These are phyloP conservation scores for Pseudoscleropodium purum DNA, from an alignment of 225 moss, liverwort and hornwort species.

Conservation along the genomic window DNA sequence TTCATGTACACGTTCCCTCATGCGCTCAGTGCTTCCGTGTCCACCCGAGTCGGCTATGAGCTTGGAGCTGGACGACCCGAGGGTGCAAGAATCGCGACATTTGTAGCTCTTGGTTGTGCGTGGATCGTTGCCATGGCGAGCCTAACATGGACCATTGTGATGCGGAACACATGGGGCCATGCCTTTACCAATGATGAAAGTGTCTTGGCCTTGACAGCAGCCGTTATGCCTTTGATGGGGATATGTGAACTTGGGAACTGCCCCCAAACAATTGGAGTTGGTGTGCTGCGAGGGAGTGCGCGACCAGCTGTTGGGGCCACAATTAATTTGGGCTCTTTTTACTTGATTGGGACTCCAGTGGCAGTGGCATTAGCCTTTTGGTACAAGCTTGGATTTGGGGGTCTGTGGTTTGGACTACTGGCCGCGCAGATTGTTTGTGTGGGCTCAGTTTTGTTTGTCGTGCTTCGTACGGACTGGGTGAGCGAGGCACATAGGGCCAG, in stretches of 20 bases:
- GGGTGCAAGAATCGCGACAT: slow-evolving; percentile 41
- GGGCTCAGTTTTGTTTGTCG: slow-evolving; percentile 58
- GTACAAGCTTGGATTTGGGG: slow-evolving; percentile 69
- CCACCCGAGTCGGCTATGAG: slow-evolving; percentile 71
- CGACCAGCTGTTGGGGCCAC: slow-evolving; percentile 69
- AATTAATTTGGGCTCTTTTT: slow-evolving; percentile 71
- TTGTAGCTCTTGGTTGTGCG: slow-evolving; percentile 55
- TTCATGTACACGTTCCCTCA: slow-evolving; percentile 78
- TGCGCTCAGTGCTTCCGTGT: slow-evolving; percentile 65
- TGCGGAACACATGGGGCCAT: slow-evolving; percentile 67
- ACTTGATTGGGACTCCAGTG: slow-evolving; percentile 71
- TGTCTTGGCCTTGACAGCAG: slow-evolving; percentile 58
- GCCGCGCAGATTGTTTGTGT: slow-evolving; percentile 75
- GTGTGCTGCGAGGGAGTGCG: slow-evolving; percentile 71
- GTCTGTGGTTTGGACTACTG: slow-evolving; percentile 78
- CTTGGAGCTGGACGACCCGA: slow-evolving; percentile 62
- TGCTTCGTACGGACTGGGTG: slow-evolving; percentile 60
- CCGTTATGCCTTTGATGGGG: slow-evolving; percentile 77
- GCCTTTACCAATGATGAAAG: slow-evolving; percentile 52
- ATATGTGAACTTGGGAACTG: slow-evolving; percentile 84
- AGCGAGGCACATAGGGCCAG: slow-evolving; percentile 44
- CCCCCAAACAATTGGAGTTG: slow-evolving; percentile 81
- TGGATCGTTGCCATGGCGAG: slow-evolving; percentile 43
- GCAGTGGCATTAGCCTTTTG: slow-evolving; percentile 72
- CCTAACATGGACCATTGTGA: slow-evolving; percentile 54